phyloP scores from a whole-genome alignment of 345 rosid species.

The Angophora floribunda region DNA sequence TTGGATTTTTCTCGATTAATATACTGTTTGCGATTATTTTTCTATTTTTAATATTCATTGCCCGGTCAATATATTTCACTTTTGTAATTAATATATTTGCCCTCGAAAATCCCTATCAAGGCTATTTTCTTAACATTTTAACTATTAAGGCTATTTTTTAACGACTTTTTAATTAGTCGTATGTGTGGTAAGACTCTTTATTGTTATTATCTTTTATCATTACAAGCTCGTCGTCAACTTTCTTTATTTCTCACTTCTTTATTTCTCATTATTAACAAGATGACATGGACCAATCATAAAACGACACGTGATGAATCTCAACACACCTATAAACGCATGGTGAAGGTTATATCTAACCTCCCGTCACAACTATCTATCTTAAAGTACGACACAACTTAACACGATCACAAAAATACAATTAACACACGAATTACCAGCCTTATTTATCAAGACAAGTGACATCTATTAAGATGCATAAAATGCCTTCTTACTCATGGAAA shows the following conservation, averaged over 20 bases:
- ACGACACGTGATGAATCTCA: not conserved
- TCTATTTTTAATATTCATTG: not conserved
- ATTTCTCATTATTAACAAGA: not conserved
- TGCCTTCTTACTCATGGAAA: too few species aligned
- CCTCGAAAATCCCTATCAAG: not conserved
- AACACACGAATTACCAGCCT: not conserved
- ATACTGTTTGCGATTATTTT: not conserved
- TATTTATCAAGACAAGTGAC: too few species aligned
- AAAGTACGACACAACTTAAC: too few species aligned
- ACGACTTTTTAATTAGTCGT: not conserved
- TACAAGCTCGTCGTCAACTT: not conserved
- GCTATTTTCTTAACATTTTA: not conserved
- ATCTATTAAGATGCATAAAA: too few species aligned
- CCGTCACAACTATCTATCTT: not conserved
- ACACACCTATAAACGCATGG: fast-evolving
- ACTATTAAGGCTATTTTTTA: not conserved
- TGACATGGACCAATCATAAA: fast-evolving
- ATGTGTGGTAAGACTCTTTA: not conserved
- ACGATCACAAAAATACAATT: not conserved
- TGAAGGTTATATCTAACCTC: not conserved
- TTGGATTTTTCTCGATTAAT: not conserved
- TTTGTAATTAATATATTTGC: not conserved
- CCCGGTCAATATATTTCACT: not conserved
- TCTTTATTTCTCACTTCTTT: not conserved
- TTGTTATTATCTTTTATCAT: not conserved